phyloP scores from a whole-genome alignment of 352 stramenopile species.

The Pythium biforme region DNA sequence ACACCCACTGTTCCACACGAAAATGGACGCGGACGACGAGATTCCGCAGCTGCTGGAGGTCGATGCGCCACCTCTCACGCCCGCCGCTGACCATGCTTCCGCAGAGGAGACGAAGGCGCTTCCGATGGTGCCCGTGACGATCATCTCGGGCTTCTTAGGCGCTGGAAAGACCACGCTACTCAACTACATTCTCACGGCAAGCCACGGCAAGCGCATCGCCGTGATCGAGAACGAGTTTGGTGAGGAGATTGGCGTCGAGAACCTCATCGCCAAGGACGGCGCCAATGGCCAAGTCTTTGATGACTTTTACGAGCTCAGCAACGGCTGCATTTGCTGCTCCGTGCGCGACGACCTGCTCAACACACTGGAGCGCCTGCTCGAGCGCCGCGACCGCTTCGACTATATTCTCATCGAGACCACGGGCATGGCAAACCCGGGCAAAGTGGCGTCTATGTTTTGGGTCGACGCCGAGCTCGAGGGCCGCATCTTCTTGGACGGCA shows the following conservation, averaged over 20 bases:
- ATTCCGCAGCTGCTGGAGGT: constrained; percentile 20
- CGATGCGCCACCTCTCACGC: neutral
- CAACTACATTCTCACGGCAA: constrained; percentile 94
- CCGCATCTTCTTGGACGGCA: constrained; percentile 90
- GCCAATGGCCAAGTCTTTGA: constrained; percentile 62
- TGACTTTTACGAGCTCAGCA: constrained; percentile 95
- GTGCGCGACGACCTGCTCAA: constrained; percentile 91
- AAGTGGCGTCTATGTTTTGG: constrained; percentile 96
- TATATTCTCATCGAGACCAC: constrained; percentile 95
- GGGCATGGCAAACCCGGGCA: constrained; percentile 92
- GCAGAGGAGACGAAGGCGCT: neutral
- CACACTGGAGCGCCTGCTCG: constrained; percentile 83
- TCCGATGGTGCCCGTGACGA: constrained; percentile 86
- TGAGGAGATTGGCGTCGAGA: constrained; percentile 94
- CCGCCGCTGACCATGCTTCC: neutral
- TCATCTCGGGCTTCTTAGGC: constrained; percentile 95
- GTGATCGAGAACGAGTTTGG: constrained; percentile 99
- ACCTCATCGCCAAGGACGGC: constrained; percentile 82
- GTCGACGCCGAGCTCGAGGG: constrained; percentile 91
- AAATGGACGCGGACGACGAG: constrained; percentile 21
- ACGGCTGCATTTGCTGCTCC: constrained; percentile 98
- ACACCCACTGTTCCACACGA: too few species aligned
- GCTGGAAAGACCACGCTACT: constrained; percentile 98
- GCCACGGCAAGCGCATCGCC: constrained; percentile 93
- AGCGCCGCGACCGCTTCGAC: constrained; percentile 80